Conservation (phyloP, 495 filamentous ascomycete genomes). For the Penicillium macrosclerotiorum region DNA sequence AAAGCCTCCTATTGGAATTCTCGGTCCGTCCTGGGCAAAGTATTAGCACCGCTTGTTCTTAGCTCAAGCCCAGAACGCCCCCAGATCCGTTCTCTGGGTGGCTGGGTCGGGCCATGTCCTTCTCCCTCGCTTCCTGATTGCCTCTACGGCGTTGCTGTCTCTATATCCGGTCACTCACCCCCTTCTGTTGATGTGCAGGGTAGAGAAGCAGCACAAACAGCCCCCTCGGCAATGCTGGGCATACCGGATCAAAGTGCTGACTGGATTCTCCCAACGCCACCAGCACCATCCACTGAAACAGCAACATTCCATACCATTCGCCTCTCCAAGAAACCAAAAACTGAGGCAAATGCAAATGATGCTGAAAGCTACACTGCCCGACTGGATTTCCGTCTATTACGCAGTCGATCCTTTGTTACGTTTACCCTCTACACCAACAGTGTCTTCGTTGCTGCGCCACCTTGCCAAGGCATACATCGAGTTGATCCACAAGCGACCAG, state of each 20-base stretch:
- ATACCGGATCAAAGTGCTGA: background rate
- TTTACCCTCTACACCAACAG: background rate
- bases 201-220: too few species aligned
- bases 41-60: background rate
- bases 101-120: background rate
- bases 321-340: background rate
- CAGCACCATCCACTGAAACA: background rate
- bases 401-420: background rate
- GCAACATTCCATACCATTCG: background rate
- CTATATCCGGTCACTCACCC: background rate
- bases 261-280: background rate
- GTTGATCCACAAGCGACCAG: background rate
- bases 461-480: background rate
- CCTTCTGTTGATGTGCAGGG: too few species aligned
- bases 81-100: background rate
- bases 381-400: background rate
- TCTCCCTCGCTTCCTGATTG: background rate
- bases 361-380: background rate
- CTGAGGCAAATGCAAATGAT: background rate
- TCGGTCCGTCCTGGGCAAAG: slow-evolving; percentile 7
- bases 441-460: background rate
- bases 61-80: background rate
- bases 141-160: background rate
- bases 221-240: too few species aligned
- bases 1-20: slow-evolving; percentile 5